Evolutionary conservation across 139 green algal species (phyloP).

Genomic region (Tetraselmis chui): DNA sequence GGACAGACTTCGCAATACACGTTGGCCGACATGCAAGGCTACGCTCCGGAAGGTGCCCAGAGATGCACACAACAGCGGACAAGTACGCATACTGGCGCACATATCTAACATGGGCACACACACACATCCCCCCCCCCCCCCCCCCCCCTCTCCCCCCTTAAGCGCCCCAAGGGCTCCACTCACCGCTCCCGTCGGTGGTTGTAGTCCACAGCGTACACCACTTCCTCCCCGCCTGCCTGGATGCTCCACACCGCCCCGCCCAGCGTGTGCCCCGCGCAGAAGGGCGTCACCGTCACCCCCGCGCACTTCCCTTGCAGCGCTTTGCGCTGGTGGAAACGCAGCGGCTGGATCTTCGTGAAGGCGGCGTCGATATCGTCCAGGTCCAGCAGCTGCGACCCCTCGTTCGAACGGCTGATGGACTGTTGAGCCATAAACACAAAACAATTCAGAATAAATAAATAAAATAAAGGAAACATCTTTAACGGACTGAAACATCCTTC

Average conservation of each 20-base stretch:
- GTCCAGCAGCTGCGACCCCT: slow-evolving; percentile 1
- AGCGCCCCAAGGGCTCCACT: neutral
- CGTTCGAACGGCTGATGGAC: neutral
- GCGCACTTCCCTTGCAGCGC: slow-evolving; percentile 31
- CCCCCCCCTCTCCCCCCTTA: neutral
- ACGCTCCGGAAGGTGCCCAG: too few relatives aligned
- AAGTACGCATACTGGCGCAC: too few relatives aligned
- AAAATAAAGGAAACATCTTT: too few relatives aligned
- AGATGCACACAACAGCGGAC: too few relatives aligned
- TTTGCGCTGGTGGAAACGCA: slow-evolving; percentile 65
- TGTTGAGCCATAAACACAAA: too few relatives aligned
- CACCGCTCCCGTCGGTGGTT: slow-evolving; percentile 76
- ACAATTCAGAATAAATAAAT: too few relatives aligned
- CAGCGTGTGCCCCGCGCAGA: slow-evolving; percentile 71
- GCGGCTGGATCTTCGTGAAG: slow-evolving; percentile 45
- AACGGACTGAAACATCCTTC: too few relatives aligned
- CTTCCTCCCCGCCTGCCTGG: slow-evolving; percentile 52
- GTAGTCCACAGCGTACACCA: slow-evolving; percentile 85
- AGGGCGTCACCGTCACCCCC: slow-evolving; percentile 65
- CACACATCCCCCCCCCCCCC: too few relatives aligned
- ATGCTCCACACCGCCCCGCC: slow-evolving; percentile 84
- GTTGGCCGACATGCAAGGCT: too few relatives aligned
- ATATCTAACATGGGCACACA: slow-evolving; percentile 3
- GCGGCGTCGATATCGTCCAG: slow-evolving; percentile 76
- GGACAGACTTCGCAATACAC: too few relatives aligned